These are phyloP conservation scores for Neocatenulostroma microsporum DNA, from an alignment of 2,329 filamentous ascomycete genomes.

Conservation along the genomic window DNA sequence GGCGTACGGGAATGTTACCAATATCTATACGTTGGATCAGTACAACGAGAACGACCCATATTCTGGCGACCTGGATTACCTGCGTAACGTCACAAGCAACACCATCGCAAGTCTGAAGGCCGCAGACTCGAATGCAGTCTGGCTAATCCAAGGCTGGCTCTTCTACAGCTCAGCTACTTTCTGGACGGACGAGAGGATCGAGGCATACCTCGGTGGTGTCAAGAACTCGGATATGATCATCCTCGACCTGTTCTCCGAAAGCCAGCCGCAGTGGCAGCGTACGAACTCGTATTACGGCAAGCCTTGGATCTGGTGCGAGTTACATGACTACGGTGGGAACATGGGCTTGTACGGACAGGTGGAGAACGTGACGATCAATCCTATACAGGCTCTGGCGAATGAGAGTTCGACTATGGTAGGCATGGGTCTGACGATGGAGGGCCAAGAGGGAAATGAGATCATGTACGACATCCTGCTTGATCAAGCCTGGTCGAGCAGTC, in stretches of 20 bases:
- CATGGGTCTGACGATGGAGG: constrained; percentile 44
- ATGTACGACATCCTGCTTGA: constrained; percentile 46
- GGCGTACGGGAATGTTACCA: constrained; percentile 43
- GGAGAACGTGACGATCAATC: constrained; percentile 41
- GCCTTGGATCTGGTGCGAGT: constrained; percentile 48
- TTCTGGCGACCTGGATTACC: constrained; percentile 39
- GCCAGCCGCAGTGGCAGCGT: constrained; percentile 44
- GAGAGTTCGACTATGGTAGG: constrained; percentile 38
- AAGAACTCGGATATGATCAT: constrained; percentile 42
- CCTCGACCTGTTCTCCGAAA: constrained; percentile 46
- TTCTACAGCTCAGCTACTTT: constrained; percentile 40
- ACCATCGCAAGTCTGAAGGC: constrained; percentile 44
- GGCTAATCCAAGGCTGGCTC: constrained; percentile 48
- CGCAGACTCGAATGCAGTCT: constrained; percentile 42
- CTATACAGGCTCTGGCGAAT: constrained; percentile 37
- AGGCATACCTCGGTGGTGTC: constrained; percentile 45
- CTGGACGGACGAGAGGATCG: constrained; percentile 40
- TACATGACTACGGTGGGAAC: constrained; percentile 41
- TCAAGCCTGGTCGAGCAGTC: constrained; percentile 41
- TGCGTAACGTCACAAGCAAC: constrained; percentile 36
- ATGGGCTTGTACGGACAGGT: constrained; percentile 45
- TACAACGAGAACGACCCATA: constrained; percentile 47
- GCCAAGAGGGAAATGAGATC: constrained; percentile 49
- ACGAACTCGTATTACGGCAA: constrained; percentile 47
- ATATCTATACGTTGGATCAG: constrained; percentile 46